Evolutionary conservation across 345 rosid genomes (phyloP), one percentile per base, ranked within the genome.

Genomic region (Turnera subulata): DNA sequence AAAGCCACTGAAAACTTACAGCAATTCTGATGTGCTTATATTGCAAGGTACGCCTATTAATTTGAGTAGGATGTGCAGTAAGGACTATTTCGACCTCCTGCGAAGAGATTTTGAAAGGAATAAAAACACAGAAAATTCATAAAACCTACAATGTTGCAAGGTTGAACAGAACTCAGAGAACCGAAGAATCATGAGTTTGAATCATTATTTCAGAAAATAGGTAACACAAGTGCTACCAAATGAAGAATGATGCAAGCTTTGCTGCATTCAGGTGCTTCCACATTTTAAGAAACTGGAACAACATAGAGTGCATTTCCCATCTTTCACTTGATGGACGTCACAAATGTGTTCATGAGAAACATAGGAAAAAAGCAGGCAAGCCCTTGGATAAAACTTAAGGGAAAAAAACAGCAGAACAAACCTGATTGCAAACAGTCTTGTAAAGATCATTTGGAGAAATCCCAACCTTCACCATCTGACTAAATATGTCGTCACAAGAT

Each of bases 11-110:
- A 65, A 6, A 62, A 67, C 95, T 84, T 78, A 88, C 96, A 56
- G 95, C 90, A 63, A 92, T 83, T 73, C 95, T 89, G 25, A 89
- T 62, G 84, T 92, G 98, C 67, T 89, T 92, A 74, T 92, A 89
- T 56, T 92, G 98, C 76, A 89, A 81, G 63, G 98, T 92, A 49
- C 98, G 81, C 4, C 98, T 88, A 61, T 84, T 84, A 60, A 92
- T 92, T 79, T 92, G 98, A 69, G 98, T 92, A 47, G 98, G 98
- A 72, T 92, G 98, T 47, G 98, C 98, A 53, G 97, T 92, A 47
- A 92, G 97, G 72, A 92, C 98, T 62, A 92, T 89, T 77, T 92
- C 98, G 32, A 92, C 91, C 74, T 82, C 98, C 91, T 91, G 83
- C 69, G 68, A 29, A 29, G 35, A 29, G 35, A 29, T 3, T 29